phyloP scores from a whole-genome alignment of 371 early-diverging fungal species.

The Chytridium lagenaria region DNA sequence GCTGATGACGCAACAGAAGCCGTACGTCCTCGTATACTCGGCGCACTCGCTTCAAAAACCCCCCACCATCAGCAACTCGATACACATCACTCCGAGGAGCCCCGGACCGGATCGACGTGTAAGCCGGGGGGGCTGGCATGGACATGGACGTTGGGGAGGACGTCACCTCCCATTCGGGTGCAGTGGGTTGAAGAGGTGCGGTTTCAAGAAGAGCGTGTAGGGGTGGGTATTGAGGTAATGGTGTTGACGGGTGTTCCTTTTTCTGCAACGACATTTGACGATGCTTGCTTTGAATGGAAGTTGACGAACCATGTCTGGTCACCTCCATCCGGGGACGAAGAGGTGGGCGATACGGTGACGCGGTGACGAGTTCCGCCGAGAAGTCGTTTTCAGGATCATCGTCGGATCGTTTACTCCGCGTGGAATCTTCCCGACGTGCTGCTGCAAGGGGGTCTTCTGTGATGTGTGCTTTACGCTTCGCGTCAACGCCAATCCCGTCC shows the following conservation, averaged over 20 bases:
- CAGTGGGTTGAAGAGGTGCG: background rate
- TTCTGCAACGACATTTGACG: constrained; percentile 7
- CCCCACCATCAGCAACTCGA: constrained; percentile 10
- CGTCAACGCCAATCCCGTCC: too few species aligned
- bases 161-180: background rate
- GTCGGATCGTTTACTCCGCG: background rate
- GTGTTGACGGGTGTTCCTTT: background rate
- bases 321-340: background rate
- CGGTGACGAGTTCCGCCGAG: background rate
- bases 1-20: background rate
- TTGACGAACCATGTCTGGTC: background rate
- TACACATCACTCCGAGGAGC: background rate
- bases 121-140: background rate
- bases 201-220: background rate
- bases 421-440: background rate
- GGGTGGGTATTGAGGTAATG: background rate
- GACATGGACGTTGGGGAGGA: background rate
- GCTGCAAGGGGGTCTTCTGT: too few species aligned
- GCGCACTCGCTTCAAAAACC: background rate
- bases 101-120: constrained; percentile 15
- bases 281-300: too few species aligned
- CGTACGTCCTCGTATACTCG: background rate
- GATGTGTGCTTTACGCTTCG: too few species aligned
- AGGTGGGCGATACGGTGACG: background rate
- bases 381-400: background rate